Conservation (phyloP, 1,139 yeast species). For the Protomyces inouyei region DNA sequence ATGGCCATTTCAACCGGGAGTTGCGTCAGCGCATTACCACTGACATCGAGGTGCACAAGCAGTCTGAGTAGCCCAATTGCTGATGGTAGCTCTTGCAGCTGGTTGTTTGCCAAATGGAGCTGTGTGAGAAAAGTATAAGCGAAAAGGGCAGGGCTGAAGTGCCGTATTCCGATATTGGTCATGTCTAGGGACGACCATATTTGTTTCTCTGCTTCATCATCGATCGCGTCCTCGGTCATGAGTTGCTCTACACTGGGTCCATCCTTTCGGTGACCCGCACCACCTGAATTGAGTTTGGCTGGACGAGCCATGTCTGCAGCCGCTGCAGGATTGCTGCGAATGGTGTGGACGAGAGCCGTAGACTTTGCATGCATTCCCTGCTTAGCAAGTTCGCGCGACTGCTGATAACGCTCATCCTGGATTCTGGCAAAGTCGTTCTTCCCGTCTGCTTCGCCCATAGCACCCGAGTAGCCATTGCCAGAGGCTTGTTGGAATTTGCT, state of each 20-base stretch:
- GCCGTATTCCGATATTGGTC: conserved; percentile 78
- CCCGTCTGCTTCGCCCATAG: neutral
- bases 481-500: conserved; percentile 18
- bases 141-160: conserved; percentile 67
- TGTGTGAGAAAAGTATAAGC: conserved; percentile 81
- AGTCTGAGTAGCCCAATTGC: conserved; percentile 64
- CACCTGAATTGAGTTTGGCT: conserved; percentile 8
- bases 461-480: neutral
- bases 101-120: conserved; percentile 81
- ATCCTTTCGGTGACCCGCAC: conserved; percentile 10
- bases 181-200: conserved; percentile 88
- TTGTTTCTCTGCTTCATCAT: conserved; percentile 23
- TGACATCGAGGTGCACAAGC: conserved; percentile 77
- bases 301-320: conserved; percentile 1
- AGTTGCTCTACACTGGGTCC: conserved; percentile 22
- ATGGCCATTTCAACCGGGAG: conserved; percentile 81
- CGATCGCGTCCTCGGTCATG: conserved; percentile 24
- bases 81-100: conserved; percentile 63
- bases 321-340: conserved; percentile 1
- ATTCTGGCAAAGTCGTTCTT: conserved; percentile 14
- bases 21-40: conserved; percentile 64
- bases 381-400: conserved; percentile 15
- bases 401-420: conserved; percentile 15
- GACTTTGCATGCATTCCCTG: conserved; percentile 21
- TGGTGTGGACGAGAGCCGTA: conserved; percentile 5